Evolutionary conservation across 2,329 filamentous ascomycete genomes (phyloP), one percentile per base, ranked within the genome.

Genomic region (Passalora sequoiae): DNA sequence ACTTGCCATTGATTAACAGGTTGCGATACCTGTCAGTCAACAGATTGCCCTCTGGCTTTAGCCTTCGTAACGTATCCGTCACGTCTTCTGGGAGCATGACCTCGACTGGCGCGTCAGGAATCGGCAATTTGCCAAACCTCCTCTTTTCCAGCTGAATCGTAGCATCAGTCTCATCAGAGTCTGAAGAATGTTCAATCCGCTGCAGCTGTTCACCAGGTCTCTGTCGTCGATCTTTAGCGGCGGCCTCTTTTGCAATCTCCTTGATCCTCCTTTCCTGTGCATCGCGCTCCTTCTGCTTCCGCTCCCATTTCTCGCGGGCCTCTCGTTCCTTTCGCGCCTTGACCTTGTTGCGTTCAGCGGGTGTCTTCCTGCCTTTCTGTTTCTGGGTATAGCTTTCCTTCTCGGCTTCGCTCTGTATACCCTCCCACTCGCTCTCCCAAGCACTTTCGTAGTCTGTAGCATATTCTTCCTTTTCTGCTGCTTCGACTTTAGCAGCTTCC

Each of bases 41-140:
- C 28, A 96, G 71, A 62, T 96, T 97, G n/a, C 92, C 92, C 66
- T 98, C 92, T 0, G 92, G 92, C 67, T 91, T 94, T 53, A 75
- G 62, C 29, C 66, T 64, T 29, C 71, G 64, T 38, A 75, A 59
- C 1, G 70, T 73, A 43, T 75, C 72, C 54, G 71, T 66, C 17
- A 75, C 62, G 53, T 75, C 72, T 43, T 74, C 72, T 32, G 69
- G 66, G 4, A 74, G 63, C 5, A 72, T 68, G 39, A 75, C 66
- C 56, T 75, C 72, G 6, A 74, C 62, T 2, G 67, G 66, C 8
- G 71, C 85, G 61, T 92, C 83, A 0, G 87, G 89, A 32, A 92
- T 68, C 54, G 78, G 79, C 61, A 85, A 84, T 51, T 74, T 71
- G 58, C 87, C 88, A 16, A 95, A 77, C 58, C 78, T 80, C 53